Evolutionary conservation across 305 asterid genomes (phyloP), one percentile per base, ranked within the genome.

Genomic region (Caryopteris hybrid): DNA sequence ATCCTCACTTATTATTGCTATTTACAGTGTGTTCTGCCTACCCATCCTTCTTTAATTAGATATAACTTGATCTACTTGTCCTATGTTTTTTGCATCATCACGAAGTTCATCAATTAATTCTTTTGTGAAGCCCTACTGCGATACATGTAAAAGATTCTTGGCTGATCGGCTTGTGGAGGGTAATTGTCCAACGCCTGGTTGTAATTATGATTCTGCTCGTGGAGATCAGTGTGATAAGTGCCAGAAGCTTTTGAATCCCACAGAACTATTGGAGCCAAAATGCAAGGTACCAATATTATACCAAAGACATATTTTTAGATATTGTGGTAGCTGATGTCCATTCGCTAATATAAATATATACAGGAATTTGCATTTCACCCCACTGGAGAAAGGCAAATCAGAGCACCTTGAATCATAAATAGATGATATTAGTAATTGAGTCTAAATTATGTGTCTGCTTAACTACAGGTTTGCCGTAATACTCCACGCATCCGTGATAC

Each of bases 161-260:
- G 94, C 96, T 23, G 98, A 93, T 80, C 83, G 99, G 58, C 91
- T 88, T 48, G 96, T 88, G 74, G 99, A 93, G 83, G 99, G 99
- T 56, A 70, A 13, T 71, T 93, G 97, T 74, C 98, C 98, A 4
- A 83, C 88, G 8, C 89, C 89, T 23, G 91, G 85, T 62, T 93
- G 97, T 76, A 80, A 83, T 74, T 84, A 90, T 70, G 95, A 81
- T 71, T 86, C 97, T 66, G 98, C 98, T 31, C 87, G 98, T 70
- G 98, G 98, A 22, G 98, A 93, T 81, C 98, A 93, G 79, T 93
- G 98, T 68, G 98, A 90, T 67, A 87, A 83, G 68, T 93, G 99
- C 56, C 86, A 87, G 76, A 86, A 93, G 84, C 94, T 93, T 65
- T 80, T 93, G 69, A 88, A 93, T 79, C 97, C 99, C 59, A 87